phyloP scores from a whole-genome alignment of 176 grass and related monocot species.

The Alloteropsis semialata region DNA sequence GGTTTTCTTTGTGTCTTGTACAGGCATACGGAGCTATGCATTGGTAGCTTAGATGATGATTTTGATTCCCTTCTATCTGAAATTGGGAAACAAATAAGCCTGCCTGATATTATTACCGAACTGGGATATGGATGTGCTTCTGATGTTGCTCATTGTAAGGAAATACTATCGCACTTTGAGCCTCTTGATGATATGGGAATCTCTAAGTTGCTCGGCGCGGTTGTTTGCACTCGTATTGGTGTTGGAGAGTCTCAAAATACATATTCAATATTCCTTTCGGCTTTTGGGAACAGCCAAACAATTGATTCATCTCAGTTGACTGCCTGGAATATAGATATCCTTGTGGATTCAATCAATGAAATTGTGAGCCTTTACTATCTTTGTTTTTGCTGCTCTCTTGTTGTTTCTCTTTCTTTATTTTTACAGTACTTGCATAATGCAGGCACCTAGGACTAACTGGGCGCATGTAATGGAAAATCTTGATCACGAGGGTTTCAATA shows the following conservation, averaged over 20 bases:
- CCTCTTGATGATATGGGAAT: slow-evolving; percentile 45
- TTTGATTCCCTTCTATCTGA: slow-evolving; percentile 48
- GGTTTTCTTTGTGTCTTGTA: slow-evolving; percentile 7
- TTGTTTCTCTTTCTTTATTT: slow-evolving; percentile 11
- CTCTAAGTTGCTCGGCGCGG: slow-evolving; percentile 53
- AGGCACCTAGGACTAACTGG: slow-evolving; percentile 90
- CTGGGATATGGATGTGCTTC: slow-evolving; percentile 43
- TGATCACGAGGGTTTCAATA: slow-evolving; percentile 87
- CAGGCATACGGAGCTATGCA: slow-evolving; percentile 56
- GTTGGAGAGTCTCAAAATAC: slow-evolving; percentile 42
- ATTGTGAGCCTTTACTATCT: slow-evolving; percentile 57
- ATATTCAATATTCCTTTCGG: slow-evolving; percentile 66
- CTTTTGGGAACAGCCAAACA: slow-evolving; percentile 57
- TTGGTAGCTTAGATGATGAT: slow-evolving; percentile 41
- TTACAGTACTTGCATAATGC: slow-evolving; percentile 31
- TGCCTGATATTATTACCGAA: slow-evolving; percentile 45
- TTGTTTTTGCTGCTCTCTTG: background rate
- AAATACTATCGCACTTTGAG: slow-evolving; percentile 43
- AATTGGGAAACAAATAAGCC: slow-evolving; percentile 52
- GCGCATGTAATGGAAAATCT: slow-evolving; percentile 81
- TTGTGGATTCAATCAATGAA: slow-evolving; percentile 87
- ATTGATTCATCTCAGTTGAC: slow-evolving; percentile 48
- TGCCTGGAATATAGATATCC: slow-evolving; percentile 80
- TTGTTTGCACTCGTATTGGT: slow-evolving; percentile 42
- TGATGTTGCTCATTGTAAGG: slow-evolving; percentile 39